Percentiles rank a stretch among this genome's conserved stretches.
Evolutionary conservation across 2,329 filamentous ascomycete genomes (phyloP).

Genomic region (Hirsutella rhossiliensis): DNA sequence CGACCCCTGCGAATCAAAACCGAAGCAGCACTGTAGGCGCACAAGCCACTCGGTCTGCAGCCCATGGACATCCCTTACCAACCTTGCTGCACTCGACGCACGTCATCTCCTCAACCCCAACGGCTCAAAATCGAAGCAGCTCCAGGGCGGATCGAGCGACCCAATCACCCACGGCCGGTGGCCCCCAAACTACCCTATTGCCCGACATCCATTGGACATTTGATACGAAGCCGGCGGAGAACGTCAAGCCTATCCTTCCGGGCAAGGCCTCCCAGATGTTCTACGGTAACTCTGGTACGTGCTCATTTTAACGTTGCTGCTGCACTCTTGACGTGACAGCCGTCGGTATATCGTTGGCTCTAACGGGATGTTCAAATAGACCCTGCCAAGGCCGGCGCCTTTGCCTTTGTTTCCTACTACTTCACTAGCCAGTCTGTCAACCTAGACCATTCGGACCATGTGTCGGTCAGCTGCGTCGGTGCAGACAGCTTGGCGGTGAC

Average conservation of each 20-base stretch:
- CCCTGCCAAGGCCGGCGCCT: slow-evolving; percentile 10
- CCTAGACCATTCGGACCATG: slow-evolving; percentile 14
- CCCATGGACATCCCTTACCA: no score
- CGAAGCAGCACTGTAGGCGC: neutral
- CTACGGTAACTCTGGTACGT: slow-evolving; percentile 10
- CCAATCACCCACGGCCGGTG: neutral
- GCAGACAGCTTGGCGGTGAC: slow-evolving; percentile 2
- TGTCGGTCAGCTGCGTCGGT: slow-evolving; percentile 5
- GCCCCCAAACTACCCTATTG: neutral
- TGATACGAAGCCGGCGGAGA: slow-evolving; percentile 10
- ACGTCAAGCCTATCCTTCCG: slow-evolving; percentile 12
- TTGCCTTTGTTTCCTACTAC: slow-evolving; percentile 14
- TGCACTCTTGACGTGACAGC: neutral
- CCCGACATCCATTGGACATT: neutral
- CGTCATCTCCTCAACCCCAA: no score
- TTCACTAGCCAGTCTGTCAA: slow-evolving; percentile 16
- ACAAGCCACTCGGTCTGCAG: no score
- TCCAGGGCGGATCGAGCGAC: neutral
- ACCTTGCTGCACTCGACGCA: no score
- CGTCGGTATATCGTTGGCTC: no score
- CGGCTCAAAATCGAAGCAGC: neutral
- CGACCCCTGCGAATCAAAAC: neutral
- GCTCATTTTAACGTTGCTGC: no score
- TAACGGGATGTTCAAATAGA: slow-evolving; percentile 4
- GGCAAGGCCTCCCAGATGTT: slow-evolving; percentile 10